Percentiles rank a stretch among this genome's conserved stretches.
phyloP scores from a whole-genome alignment of 2,329 filamentous ascomycete genomes.

The Plectosphaerella plurivora region DNA sequence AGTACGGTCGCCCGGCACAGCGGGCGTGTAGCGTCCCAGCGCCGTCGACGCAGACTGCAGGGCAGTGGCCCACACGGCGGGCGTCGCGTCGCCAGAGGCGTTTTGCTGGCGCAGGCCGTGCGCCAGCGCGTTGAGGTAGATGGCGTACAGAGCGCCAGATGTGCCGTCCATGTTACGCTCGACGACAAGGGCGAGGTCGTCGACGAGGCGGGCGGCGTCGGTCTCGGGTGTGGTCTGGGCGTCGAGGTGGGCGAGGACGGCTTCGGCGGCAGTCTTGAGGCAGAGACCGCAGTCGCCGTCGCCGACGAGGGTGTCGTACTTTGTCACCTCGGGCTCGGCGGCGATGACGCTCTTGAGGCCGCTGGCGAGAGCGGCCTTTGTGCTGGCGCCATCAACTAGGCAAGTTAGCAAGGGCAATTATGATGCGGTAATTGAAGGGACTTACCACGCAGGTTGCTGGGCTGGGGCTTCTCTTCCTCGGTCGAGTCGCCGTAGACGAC shows the following conservation, averaged over 20 bases:
- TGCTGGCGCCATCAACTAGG: conserved; percentile 3
- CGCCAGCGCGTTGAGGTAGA: conserved; percentile 68
- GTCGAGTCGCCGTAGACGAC: background rate
- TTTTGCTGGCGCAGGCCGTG: conserved; percentile 40
- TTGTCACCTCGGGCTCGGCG: conserved; percentile 23
- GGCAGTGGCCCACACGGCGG: conserved; percentile 39
- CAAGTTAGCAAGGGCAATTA: background rate
- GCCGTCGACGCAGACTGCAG: conserved; percentile 38
- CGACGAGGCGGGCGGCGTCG: conserved; percentile 30
- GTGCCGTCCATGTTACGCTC: conserved; percentile 72
- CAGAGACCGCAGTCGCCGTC: conserved; percentile 29
- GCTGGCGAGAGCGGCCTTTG: conserved; percentile 5
- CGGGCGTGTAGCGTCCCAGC: conserved; percentile 59
- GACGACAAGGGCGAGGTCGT: conserved; percentile 36
- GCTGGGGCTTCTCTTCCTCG: background rate
- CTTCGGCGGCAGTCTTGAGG: conserved; percentile 42
- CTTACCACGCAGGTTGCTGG: background rate
- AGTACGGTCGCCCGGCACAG: conserved; percentile 66
- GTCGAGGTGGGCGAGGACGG: conserved; percentile 52
- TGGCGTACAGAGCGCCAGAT: conserved; percentile 70
- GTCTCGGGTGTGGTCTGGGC: conserved; percentile 38
- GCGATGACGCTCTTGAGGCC: conserved; percentile 29
- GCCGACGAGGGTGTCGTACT: conserved; percentile 25
- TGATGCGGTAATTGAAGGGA: background rate
- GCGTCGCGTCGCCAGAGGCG: conserved; percentile 22